These are phyloP conservation scores for Neocallimastix lanati DNA, from an alignment of 192 early-diverging fungal genomes.

Conservation along the genomic window DNA sequence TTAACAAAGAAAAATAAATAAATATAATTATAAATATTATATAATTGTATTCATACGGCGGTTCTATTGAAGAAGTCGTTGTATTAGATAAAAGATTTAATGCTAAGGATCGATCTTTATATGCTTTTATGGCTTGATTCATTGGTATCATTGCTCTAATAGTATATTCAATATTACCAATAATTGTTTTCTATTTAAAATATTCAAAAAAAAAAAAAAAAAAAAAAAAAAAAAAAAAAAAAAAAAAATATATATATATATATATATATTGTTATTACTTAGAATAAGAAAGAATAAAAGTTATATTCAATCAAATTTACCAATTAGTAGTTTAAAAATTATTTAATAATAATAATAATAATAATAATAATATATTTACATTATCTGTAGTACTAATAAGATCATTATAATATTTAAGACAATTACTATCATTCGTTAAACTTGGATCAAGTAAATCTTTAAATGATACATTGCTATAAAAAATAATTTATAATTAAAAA, in stretches of 20 bases:
- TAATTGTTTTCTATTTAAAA: slow-evolving; percentile 12
- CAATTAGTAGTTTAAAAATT: no score
- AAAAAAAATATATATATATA: no score
- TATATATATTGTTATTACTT: no score
- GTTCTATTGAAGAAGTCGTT: background rate
- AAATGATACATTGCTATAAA: slow-evolving; percentile 14
- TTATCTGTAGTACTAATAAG: slow-evolving; percentile 19
- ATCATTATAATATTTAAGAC: slow-evolving; percentile 25
- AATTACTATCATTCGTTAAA: slow-evolving; percentile 7
- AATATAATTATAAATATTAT: no score
- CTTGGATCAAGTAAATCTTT: slow-evolving; percentile 22
- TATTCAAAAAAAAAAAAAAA: no score
- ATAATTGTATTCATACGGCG: background rate
- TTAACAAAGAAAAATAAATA: no score
- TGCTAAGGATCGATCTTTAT: slow-evolving; percentile 25
- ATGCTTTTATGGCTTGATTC: slow-evolving; percentile 24
- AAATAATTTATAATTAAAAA: no score
- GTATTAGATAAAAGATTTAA: slow-evolving; percentile 10
- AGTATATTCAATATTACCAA: slow-evolving; percentile 31
- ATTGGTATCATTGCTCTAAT: slow-evolving; percentile 22
- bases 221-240: no score
- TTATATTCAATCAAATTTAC: no score
- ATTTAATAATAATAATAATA: no score
- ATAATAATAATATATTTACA: no score
- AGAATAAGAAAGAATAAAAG: no score